phyloP scores from a whole-genome alignment of 768 basidiomycete genomes.

The Clathrus columnatus region DNA sequence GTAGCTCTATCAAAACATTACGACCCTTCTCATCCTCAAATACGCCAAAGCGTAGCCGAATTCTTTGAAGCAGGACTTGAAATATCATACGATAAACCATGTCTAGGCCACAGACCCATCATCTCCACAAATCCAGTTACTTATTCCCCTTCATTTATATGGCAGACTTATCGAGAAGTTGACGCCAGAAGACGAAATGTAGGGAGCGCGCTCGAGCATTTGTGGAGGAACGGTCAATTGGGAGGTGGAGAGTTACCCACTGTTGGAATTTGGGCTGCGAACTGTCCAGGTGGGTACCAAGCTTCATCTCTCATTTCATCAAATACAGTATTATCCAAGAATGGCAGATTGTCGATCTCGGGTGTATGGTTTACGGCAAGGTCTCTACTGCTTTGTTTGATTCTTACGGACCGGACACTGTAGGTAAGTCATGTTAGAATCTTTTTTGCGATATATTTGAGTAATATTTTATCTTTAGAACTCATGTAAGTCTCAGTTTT shows the following conservation, averaged over 20 bases:
- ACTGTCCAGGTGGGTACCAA: slow-evolving; percentile 63
- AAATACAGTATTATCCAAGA: slow-evolving; percentile 37
- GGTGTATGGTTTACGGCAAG: slow-evolving; percentile 74
- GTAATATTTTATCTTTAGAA: slow-evolving; percentile 33
- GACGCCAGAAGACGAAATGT: slow-evolving; percentile 60
- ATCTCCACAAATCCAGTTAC: slow-evolving; percentile 57
- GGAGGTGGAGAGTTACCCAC: slow-evolving; percentile 60
- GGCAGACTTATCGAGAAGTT: slow-evolving; percentile 69
- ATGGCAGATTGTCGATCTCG: slow-evolving; percentile 91
- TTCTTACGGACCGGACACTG: slow-evolving; percentile 83
- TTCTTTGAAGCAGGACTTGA: no score
- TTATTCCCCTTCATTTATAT: slow-evolving; percentile 58
- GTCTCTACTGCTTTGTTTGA: slow-evolving; percentile 95
- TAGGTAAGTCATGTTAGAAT: slow-evolving; percentile 48
- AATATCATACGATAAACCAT: no score
- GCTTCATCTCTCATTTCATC: neutral
- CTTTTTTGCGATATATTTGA: slow-evolving; percentile 19
- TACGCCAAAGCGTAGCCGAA: no score
- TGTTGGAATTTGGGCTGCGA: slow-evolving; percentile 78
- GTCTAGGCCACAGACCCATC: slow-evolving; percentile 61
- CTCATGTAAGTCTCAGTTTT: slow-evolving; percentile 51
- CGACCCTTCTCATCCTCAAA: no score
- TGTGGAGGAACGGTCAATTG: slow-evolving; percentile 57
- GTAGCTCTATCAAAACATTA: no score
- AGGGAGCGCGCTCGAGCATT: slow-evolving; percentile 61